Evolutionary conservation across 2,329 filamentous ascomycete species (phyloP).

Genomic region (Reticulascus tulasneorum): DNA sequence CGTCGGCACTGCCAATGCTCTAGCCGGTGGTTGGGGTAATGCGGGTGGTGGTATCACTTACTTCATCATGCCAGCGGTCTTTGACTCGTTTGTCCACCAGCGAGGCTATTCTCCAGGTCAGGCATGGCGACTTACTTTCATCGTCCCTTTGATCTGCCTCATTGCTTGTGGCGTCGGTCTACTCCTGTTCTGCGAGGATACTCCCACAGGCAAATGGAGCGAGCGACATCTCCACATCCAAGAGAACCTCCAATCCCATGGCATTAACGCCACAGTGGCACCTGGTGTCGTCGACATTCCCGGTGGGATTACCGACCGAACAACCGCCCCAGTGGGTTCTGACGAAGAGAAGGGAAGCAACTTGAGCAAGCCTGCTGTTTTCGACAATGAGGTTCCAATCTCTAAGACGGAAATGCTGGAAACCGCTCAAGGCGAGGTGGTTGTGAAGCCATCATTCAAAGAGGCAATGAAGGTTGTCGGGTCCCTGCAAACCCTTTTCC

Average conservation of each 20-base stretch:
- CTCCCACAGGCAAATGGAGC: conserved; percentile 76
- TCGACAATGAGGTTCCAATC: conserved; percentile 41
- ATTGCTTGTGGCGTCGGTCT: conserved; percentile 62
- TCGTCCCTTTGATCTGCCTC: conserved; percentile 79
- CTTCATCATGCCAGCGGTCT: conserved; percentile 89
- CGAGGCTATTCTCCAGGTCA: conserved; percentile 59
- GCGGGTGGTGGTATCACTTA: conserved; percentile 88
- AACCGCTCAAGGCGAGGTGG: conserved; percentile 47
- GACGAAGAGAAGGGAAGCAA: conserved; percentile 31
- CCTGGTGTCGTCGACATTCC: conserved; percentile 48
- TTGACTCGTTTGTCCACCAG: conserved; percentile 64
- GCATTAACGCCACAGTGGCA: conserved; percentile 35
- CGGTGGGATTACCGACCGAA: conserved; percentile 41
- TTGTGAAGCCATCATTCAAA: conserved; percentile 52
- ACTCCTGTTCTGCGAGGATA: conserved; percentile 73
- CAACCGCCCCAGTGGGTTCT: conserved; percentile 19
- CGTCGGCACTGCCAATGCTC: conserved; percentile 81
- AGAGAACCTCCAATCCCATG: conserved; percentile 46
- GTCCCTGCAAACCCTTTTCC: conserved; percentile 52
- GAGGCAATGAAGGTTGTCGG: conserved; percentile 42
- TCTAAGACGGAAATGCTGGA: conserved; percentile 50
- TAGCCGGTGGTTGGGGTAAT: conserved; percentile 83
- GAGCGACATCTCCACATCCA: conserved; percentile 60
- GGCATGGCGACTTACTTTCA: conserved; percentile 81
- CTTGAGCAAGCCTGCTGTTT: conserved; percentile 29